Conservation (phyloP, 2,329 filamentous ascomycete species). For the Dissoconium aciculare region DNA sequence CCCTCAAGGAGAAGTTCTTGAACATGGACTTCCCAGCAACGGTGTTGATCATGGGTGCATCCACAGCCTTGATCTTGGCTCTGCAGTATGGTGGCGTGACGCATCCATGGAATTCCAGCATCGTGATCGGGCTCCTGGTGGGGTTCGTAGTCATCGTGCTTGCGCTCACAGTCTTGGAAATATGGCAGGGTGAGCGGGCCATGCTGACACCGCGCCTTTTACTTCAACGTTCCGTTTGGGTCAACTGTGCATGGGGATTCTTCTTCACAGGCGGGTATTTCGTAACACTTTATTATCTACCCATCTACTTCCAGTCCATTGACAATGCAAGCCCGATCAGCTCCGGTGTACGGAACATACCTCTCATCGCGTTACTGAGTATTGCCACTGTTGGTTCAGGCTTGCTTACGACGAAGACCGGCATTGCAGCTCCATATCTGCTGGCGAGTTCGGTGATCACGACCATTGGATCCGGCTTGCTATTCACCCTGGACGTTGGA, state of each 20-base stretch:
- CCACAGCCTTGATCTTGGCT: constrained; percentile 25
- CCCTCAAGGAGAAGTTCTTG: constrained; percentile 8
- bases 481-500: constrained; percentile 24
- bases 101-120: constrained; percentile 23
- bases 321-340: constrained; percentile 22
- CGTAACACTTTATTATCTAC: constrained; percentile 24
- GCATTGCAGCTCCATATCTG: constrained; percentile 1
- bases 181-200: constrained; percentile 23
- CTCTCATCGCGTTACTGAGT: constrained; percentile 20
- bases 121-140: constrained; percentile 24
- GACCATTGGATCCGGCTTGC: constrained; percentile 13
- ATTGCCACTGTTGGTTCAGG: constrained; percentile 9
- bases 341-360: constrained; percentile 27
- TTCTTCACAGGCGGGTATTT: constrained; percentile 24
- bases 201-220: constrained; percentile 27
- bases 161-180: constrained; percentile 25
- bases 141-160: constrained; percentile 19
- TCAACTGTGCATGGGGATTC: constrained; percentile 24
- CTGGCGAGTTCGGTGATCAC: constrained; percentile 3
- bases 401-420: background rate
- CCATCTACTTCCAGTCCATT: constrained; percentile 31
- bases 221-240: constrained; percentile 21
- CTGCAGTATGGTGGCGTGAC: constrained; percentile 25
- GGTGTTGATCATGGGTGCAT: constrained; percentile 22
- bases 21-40: constrained; percentile 27